Evolutionary conservation across 495 filamentous ascomycete genomes (phyloP).

Genomic region (Cryomyces antarcticus): DNA sequence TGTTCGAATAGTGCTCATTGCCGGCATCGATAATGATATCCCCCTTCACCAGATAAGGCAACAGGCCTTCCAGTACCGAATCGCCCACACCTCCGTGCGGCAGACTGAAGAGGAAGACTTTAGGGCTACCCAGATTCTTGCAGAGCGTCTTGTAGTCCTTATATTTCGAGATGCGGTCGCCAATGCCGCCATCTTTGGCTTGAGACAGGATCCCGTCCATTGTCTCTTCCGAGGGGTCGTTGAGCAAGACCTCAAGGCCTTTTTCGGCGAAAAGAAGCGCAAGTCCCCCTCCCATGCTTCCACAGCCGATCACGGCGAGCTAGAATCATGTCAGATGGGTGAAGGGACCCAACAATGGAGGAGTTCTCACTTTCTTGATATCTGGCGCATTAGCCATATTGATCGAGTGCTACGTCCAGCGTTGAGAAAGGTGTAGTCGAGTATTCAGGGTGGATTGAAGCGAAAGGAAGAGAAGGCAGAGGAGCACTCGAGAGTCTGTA

Average conservation of each 20-base stretch:
- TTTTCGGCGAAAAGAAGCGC: constrained; percentile 43
- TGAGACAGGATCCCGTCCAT: constrained; percentile 16
- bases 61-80: constrained; percentile 36
- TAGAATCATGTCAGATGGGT: constrained; percentile 3
- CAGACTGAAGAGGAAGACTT: constrained; percentile 43
- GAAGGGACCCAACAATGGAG: not conserved
- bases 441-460: no score
- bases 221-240: constrained; percentile 31
- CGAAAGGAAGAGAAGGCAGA: no score
- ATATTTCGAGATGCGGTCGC: not conserved
- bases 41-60: constrained; percentile 32
- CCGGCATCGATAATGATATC: constrained; percentile 56
- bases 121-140: constrained; percentile 6
- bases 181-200: constrained; percentile 10
- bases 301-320: constrained; percentile 42
- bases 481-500: no score
- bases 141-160: constrained; percentile 7
- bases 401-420: not conserved
- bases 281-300: constrained; percentile 48
- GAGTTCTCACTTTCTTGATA: not conserved
- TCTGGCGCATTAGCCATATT: not conserved
- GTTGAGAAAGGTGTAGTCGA: no score
- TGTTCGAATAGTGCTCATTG: constrained; percentile 52
- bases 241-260: constrained; percentile 37
- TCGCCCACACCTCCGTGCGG: constrained; percentile 52